Evolutionary conservation across 805 yeast genomes (phyloP).

Genomic region (Saturnispora zaruensis): DNA sequence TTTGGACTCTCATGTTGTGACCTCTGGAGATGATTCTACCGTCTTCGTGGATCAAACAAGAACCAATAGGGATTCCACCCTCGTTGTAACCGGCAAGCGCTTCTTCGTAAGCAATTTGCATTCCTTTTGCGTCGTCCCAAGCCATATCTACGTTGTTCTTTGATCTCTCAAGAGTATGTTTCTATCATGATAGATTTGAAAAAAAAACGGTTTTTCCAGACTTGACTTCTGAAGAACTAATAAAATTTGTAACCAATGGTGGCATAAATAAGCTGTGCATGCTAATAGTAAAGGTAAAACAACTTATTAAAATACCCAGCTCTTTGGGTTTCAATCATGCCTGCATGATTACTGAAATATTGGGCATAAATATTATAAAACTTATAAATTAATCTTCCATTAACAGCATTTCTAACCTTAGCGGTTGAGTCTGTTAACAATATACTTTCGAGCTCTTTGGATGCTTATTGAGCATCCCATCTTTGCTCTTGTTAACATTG

Average conservation of each 20-base stretch:
- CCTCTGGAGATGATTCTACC: slow-evolving; percentile 83
- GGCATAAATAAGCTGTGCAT: neutral
- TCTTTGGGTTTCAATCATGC: no score
- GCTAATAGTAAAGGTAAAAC: neutral
- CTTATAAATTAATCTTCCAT: no score
- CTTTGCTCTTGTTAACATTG: no score
- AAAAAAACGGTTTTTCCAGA: neutral
- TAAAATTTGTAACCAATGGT: neutral
- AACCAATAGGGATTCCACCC: slow-evolving; percentile 72
- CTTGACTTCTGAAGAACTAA: neutral
- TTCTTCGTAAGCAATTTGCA: slow-evolving; percentile 64
- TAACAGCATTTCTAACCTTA: no score
- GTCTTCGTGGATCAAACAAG: slow-evolving; percentile 60
- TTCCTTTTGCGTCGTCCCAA: slow-evolving; percentile 57
- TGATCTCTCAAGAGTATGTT: neutral
- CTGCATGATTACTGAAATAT: no score
- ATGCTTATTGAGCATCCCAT: no score
- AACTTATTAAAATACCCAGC: no score
- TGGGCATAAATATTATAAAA: no score
- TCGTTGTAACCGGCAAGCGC: slow-evolving; percentile 60
- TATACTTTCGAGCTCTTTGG: no score
- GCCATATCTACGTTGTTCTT: slow-evolving; percentile 27
- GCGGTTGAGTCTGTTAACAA: no score
- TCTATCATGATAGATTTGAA: neutral
- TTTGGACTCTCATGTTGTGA: slow-evolving; percentile 85